Base-by-base conservation (phyloP, 1,284 basidiomycete genomes). In the Moesziomyces globuligerus region DNA sequence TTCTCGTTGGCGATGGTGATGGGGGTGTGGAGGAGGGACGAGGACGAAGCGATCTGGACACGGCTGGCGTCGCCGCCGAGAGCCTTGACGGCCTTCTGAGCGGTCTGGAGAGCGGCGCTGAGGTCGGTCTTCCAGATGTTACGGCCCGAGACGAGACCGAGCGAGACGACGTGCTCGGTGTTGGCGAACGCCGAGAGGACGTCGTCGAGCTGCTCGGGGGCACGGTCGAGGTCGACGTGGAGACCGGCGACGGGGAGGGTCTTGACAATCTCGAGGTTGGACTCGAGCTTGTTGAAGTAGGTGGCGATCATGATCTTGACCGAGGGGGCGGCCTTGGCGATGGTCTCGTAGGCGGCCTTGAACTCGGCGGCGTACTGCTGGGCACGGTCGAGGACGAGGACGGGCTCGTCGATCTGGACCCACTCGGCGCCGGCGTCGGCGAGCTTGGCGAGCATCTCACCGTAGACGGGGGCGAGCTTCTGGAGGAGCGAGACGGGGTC, bases 71-170 rank as follows among this genome's bases (percentile, higher is more conserved):
- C 62, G 44, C 66, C 65, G 44, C 78, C 78, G 64, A 81, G 69
- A 23, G 53, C 55, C 34, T 67, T 50, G 46, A 80, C 72, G 51
- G 93, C 94, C 85, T 91, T 92, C 86, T 95, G 89, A 62, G 89
- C 93, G 49, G 89, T 85, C 82, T 90, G 89, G 85, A 95, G 87
- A 61, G 92, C 90, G 49, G 89, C 90, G 76, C 87, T 86, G 81
- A 98, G 90, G 86, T 98, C 95, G 70, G 90, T 92, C 89, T 98
- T 99, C 96, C 96, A 99, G 86, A 99, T 93, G 88, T 98, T 98
- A 83, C 96, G 93, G 69, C 96, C 96, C 40, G 96, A 98, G 72
- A 99, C 92, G 70, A 98, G 84, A 86, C 96, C 96, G 72, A 98
- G 90, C 58, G 96, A 98, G 59, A 99, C 87, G 68, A 90, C 84